Evolutionary conservation across 805 yeast genomes (phyloP), one percentile per base, ranked within the genome.

Genomic region (Sungouiella thailandica): DNA sequence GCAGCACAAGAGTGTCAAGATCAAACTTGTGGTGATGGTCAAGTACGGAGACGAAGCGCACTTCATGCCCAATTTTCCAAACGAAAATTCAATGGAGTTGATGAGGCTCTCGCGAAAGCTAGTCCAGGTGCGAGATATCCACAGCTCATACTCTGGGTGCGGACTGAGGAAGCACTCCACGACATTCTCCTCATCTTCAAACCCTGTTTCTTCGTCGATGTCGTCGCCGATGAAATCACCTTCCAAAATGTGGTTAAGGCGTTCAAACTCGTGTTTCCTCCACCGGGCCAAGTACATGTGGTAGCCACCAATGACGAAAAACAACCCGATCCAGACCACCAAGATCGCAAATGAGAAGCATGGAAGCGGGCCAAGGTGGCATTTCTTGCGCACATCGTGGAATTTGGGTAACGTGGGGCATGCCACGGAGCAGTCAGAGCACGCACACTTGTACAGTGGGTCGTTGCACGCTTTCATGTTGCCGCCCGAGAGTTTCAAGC

Each of bases 351-450:
- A 71, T 1, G 95, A 81, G 43, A 81, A 76, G 51, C 95, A 89
- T 0, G 89, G 86, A 1, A 89, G 26, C 0, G 60, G 55, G 0
- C 82, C 84, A 2, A 87, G 67, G 20, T 51, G 59, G 54, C 96
- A 84, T 4, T 41, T 38, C 0, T 57, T 52, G 2, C 54, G 46
- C 24, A 49, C 53, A 2, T 60, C 55, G 6, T 57, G 50, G 23
- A 81, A 53, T 0, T 62, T 60, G 0, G 77, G 76, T 15, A 90
- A 65, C 0, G 43, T 51, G 0, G 97, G 97, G 51, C 98, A 90
- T 1, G 88, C 72, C 1, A 55, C 64, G 0, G 83, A 77, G 57
- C 98, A 90, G 58, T 90, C 98, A 0, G 95, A 72, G 52, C 98
- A 90, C 0, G 97, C 84, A 60, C 96, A 88, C 44, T 74, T 74